Evolutionary conservation across 208 protist genomes (phyloP), one percentile per base, ranked within the genome.

Genomic region (Crithidia mellificae): DNA sequence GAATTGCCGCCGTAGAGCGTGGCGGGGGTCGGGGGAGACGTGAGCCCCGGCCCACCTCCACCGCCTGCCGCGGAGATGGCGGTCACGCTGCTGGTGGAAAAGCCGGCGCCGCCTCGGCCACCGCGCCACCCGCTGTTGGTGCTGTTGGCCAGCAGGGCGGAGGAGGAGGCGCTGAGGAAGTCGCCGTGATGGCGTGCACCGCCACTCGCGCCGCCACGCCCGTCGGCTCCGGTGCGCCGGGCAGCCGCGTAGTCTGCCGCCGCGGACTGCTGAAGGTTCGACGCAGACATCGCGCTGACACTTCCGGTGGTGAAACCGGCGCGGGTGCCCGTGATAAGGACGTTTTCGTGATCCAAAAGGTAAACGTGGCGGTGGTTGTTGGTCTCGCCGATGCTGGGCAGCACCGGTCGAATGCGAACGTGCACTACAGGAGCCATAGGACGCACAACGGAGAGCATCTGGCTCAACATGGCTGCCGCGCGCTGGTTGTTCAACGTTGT

Each of bases 291-390:
- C 29, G 25, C 32, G 7, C 44, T 14, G 11, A 7, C 41, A 24
- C n/a, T 32, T 17, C 5, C 47, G 20, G 25, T 27, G 22, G 25
- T 27, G 22, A 15, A 38, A 17, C 32, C 53, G 15, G 32, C 25
- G 22, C 50, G 50, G 8, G 49, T 51, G 14, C 55, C 36, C 2
- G 47, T 54, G 51, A 96, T 85, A 56, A 96, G 75, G 29, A 96
- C 58, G 52, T 93, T 93, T 68, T 93, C 74, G 43, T 92, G 79
- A 51, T 96, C 84, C 14, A 96, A 72, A 39, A 82, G 85, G 80
- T 80, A 96, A 49, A 93, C 88, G 32, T 76, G 65, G 1, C 87
- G 78, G 54, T 72, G 58, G 14, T 92, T 76, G 29, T 68, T 73
- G 14, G 58, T 65, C 72, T 96, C 90, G 24, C 82, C 82, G 15